Evolutionary conservation across 371 early-diverging fungal species (phyloP).

Genomic region (Quaeritorhiza haematococci): DNA sequence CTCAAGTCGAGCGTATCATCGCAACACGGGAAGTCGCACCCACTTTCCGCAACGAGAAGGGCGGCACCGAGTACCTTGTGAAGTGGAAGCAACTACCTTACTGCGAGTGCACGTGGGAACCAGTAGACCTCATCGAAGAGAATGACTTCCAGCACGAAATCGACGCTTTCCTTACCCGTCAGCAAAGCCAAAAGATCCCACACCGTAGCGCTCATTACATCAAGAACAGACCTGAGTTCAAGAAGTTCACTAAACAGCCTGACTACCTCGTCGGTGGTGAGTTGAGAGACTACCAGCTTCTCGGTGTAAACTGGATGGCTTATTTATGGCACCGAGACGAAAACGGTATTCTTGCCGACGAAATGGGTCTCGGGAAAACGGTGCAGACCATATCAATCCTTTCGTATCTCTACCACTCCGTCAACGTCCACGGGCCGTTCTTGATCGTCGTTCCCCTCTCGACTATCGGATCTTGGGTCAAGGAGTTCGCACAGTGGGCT

Average conservation of each 20-base stretch:
- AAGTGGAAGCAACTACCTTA: constrained; percentile 91
- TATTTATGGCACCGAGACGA: constrained; percentile 92
- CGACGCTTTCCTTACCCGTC: constrained; percentile 78
- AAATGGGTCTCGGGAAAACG: constrained; percentile 70
- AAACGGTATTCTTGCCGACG: constrained; percentile 92
- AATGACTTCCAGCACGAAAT: constrained; percentile 69
- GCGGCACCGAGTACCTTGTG: constrained; percentile 73
- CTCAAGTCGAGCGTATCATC: constrained; percentile 83
- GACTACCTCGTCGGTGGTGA: constrained; percentile 79
- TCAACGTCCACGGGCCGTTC: constrained; percentile 87
- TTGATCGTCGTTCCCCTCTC: constrained; percentile 94
- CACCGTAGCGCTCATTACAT: constrained; percentile 53
- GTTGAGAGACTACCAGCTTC: constrained; percentile 95
- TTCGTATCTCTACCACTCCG: constrained; percentile 82
- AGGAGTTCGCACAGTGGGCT: constrained; percentile 91
- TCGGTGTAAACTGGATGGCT: constrained; percentile 99
- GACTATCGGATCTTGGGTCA: constrained; percentile 90
- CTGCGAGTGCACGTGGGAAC: constrained; percentile 88
- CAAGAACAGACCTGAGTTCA: constrained; percentile 67
- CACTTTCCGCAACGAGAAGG: constrained; percentile 22
- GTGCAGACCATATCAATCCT: constrained; percentile 97
- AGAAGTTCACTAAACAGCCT: constrained; percentile 73
- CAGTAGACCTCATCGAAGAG: constrained; percentile 49
- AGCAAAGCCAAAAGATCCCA: constrained; percentile 65
- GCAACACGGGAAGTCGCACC: constrained; percentile 50